A percentile compares a stretch with the other conserved stretches of the same genome.
phyloP scores from a whole-genome alignment of 495 filamentous ascomycete species.

The Trichoderma erinaceum region DNA sequence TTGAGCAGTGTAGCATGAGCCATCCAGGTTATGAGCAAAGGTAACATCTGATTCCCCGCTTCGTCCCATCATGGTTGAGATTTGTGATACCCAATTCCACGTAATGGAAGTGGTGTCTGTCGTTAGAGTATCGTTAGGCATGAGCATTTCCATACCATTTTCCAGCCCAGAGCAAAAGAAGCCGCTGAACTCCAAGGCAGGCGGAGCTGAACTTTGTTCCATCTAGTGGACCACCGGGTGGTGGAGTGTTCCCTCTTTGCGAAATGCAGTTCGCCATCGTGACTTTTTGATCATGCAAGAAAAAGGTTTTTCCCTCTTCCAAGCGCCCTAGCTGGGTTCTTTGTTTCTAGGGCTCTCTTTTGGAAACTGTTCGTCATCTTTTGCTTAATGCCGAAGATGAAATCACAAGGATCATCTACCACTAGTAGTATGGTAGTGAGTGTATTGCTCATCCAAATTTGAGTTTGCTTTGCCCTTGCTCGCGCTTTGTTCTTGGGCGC shows the following conservation, averaged over 20 bases:
- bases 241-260: neutral
- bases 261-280: neutral
- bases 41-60: too few relatives aligned
- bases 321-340: neutral
- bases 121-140: neutral
- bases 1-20: too few relatives aligned
- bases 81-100: neutral
- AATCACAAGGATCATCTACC: neutral
- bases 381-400: neutral
- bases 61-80: too few relatives aligned
- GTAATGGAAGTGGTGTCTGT: neutral
- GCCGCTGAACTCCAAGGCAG: neutral
- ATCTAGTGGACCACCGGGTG: neutral
- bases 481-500: constrained; percentile 34
- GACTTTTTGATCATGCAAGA: constrained; percentile 6
- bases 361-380: neutral
- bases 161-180: neutral
- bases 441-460: constrained; percentile 55
- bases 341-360: neutral
- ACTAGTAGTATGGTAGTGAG: neutral
- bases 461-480: constrained; percentile 72
- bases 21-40: too few relatives aligned
- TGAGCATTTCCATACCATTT: neutral
- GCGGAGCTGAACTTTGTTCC: neutral
- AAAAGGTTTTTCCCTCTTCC: neutral